Evolutionary conservation across 768 basidiomycete genomes (phyloP).

Genomic region (Panus rudis): DNA sequence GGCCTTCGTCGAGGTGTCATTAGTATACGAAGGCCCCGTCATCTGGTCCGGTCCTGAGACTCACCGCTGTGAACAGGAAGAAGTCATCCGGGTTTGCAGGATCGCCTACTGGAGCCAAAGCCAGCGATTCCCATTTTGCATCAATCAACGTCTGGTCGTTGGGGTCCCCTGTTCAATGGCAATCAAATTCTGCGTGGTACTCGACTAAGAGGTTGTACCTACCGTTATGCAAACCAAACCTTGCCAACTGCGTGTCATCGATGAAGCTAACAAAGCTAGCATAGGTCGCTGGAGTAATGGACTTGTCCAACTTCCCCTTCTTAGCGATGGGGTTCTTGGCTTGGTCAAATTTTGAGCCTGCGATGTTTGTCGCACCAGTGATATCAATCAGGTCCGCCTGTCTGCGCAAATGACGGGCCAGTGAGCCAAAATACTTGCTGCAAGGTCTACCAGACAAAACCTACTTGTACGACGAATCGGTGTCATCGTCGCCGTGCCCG

Average conservation of each 20-base stretch:
- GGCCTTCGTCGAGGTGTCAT: slow-evolving; percentile 24
- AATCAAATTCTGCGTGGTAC: neutral
- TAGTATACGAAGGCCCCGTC: neutral
- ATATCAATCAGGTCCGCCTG: slow-evolving; percentile 57
- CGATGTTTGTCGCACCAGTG: slow-evolving; percentile 52
- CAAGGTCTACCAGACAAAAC: neutral
- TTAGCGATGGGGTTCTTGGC: slow-evolving; percentile 44
- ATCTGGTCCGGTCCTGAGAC: slow-evolving; percentile 16
- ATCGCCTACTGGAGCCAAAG: slow-evolving; percentile 48
- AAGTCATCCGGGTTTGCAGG: slow-evolving; percentile 51
- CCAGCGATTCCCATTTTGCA: slow-evolving; percentile 63
- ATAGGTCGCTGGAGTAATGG: slow-evolving; percentile 47
- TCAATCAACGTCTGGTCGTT: slow-evolving; percentile 48
- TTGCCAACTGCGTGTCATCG: slow-evolving; percentile 44
- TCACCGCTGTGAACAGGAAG: slow-evolving; percentile 57
- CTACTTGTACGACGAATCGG: slow-evolving; percentile 48
- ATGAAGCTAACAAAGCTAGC: slow-evolving; percentile 50
- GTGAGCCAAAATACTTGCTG: neutral
- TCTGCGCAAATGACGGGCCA: slow-evolving; percentile 29
- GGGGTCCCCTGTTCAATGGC: slow-evolving; percentile 32
- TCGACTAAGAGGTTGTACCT: slow-evolving; percentile 6
- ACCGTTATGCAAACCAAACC: slow-evolving; percentile 64
- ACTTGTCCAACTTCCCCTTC: slow-evolving; percentile 38
- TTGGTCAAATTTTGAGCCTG: slow-evolving; percentile 46
- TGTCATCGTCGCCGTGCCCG: slow-evolving; percentile 47